Evolutionary conservation across 768 basidiomycete species (phyloP).

Genomic region (Aureoboletus auriporus): DNA sequence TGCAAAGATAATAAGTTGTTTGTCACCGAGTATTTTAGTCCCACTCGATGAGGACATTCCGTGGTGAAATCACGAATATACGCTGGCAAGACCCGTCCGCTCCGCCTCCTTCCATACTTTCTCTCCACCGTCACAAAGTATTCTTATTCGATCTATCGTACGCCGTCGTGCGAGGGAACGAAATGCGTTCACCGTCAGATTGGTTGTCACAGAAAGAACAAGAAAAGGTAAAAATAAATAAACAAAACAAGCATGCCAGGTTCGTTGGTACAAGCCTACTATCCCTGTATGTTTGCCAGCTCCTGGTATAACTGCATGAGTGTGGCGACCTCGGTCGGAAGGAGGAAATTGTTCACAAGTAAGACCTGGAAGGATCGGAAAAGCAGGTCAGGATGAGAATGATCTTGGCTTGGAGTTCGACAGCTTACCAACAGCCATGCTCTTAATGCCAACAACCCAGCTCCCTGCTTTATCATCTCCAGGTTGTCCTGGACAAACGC

Average conservation of each 20-base stretch:
- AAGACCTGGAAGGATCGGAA: slow-evolving; percentile 41
- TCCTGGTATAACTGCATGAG: slow-evolving; percentile 53
- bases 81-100: too few relatives aligned
- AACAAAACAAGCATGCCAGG: not conserved
- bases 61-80: too few relatives aligned
- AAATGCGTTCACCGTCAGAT: too few relatives aligned
- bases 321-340: slow-evolving; percentile 43
- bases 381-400: not conserved
- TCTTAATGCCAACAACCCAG: slow-evolving; percentile 62
- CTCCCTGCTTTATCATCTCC: slow-evolving; percentile 63
- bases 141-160: too few relatives aligned
- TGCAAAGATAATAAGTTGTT: slow-evolving; percentile 33
- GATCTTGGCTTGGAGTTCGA: not conserved
- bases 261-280: not conserved
- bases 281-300: slow-evolving; percentile 43
- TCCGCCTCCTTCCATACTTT: too few relatives aligned
- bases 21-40: slow-evolving; percentile 55
- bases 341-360: slow-evolving; percentile 51
- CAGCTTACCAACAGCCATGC: slow-evolving; percentile 54
- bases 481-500: slow-evolving; percentile 59
- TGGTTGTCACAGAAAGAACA: too few relatives aligned
- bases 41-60: slow-evolving; percentile 58
- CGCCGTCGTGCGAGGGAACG: too few relatives aligned
- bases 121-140: not conserved
- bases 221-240: not conserved